Evolutionary conservation across 352 stramenopile genomes (phyloP).

Genomic region (Globisporangium viniferum): DNA sequence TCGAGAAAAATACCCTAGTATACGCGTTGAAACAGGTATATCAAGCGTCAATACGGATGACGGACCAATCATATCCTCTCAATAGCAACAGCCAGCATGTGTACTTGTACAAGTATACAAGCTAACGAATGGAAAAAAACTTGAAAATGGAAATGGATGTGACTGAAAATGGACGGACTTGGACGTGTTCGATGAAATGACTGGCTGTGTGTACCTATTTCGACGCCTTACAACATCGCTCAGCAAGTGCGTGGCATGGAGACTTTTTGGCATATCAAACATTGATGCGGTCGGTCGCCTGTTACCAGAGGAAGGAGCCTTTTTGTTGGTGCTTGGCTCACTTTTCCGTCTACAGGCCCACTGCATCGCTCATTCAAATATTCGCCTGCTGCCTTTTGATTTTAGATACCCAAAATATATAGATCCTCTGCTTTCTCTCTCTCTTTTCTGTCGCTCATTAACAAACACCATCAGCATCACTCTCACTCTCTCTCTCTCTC

Average conservation of each 20-base stretch:
- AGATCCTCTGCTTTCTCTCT: neutral
- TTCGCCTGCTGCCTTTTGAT: too few relatives aligned
- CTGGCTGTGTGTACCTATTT: neutral
- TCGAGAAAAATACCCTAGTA: neutral
- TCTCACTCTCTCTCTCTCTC: neutral
- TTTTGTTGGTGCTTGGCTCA: neutral
- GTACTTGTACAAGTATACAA: too few relatives aligned
- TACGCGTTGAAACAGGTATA: neutral
- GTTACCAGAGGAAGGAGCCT: neutral
- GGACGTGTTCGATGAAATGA: neutral
- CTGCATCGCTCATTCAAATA: too few relatives aligned
- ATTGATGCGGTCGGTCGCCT: too few relatives aligned
- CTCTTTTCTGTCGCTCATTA: neutral
- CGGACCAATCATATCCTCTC: too few relatives aligned
- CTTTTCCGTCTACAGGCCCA: too few relatives aligned
- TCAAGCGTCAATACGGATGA: too few relatives aligned
- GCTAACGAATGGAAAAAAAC: too few relatives aligned
- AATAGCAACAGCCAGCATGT: too few relatives aligned
- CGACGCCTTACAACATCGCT: neutral
- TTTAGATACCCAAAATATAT: constrained; percentile 1
- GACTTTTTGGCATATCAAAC: neutral
- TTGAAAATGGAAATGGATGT: too few relatives aligned
- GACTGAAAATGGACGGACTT: too few relatives aligned
- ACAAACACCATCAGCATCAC: neutral
- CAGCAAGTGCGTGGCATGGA: neutral